Evolutionary conservation across 148 eudicot genomes (phyloP), one percentile per base, ranked within the genome.

Genomic region (Chenopodium album): DNA sequence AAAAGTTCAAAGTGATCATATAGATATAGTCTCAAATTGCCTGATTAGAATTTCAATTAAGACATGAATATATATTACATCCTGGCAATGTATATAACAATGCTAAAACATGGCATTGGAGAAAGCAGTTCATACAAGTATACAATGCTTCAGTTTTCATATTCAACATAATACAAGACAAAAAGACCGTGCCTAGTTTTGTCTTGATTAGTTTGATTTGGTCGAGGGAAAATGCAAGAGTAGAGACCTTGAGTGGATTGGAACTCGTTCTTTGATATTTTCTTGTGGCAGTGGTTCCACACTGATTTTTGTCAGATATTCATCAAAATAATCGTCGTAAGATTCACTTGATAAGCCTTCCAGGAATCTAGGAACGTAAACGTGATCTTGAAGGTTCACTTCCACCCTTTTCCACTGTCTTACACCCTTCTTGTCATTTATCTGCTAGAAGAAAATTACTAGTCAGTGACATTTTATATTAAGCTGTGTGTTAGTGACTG

Each of bases 381-480:
- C 19, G 69, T 94, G 98, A 28, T 93, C 90, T 80, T 87, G 32
- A 28, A 88, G 83, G 22, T 90, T 87, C 73, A 93, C 94, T 76
- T 85, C 76, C 7, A 94, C 98, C 31, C 74, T 91, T 81, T 88
- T 89, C 98, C 98, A 94, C 26, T 83, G 85, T 77, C 62, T 90
- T n/a, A 37, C 84, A 8, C 91, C 95, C 28, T 88, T 77, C 22
- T 82, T 81, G 78, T 87, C 92, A 28, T 71, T 22, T 47, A 88
- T 91, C 98, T 94, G 84, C 32, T 56, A 56, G 62, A 56, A 17
- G 20, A 56, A 56, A 56, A 56, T 56, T 56, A 56, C 54, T 12
- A 50, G 54, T 48, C 12, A 48, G 12, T 48, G 54, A 48, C 14
- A 48, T 48, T 48, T 48, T 48, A 0, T 48, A 1, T 10, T 4